Evolutionary conservation across 805 yeast genomes (phyloP).

Genomic region (Candida patagonica): DNA sequence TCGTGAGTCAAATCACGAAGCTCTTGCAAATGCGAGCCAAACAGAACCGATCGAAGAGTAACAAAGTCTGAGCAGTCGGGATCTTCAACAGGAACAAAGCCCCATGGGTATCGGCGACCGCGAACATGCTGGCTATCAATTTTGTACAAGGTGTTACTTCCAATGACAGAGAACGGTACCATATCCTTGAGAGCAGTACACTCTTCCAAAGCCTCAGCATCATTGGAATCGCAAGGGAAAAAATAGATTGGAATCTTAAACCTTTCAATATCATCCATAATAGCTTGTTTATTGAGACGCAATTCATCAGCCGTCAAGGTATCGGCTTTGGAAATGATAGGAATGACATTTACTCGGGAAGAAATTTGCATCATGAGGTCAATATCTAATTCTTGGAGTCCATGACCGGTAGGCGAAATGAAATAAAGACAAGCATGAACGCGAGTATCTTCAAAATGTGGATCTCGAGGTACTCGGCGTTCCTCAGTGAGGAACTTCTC

Average conservation of each 20-base stretch:
- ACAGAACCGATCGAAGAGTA: constrained; percentile 54
- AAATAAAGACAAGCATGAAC: constrained; percentile 79
- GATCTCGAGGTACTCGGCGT: constrained; percentile 77
- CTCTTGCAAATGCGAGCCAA: constrained; percentile 58
- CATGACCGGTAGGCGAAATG: constrained; percentile 45
- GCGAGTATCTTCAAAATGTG: constrained; percentile 63
- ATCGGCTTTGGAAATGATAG: constrained; percentile 77
- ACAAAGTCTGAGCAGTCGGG: constrained; percentile 29
- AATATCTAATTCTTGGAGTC: constrained; percentile 59
- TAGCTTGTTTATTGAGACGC: constrained; percentile 41
- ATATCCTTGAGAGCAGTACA: constrained; percentile 33
- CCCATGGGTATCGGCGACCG: constrained; percentile 61
- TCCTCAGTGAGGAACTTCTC: constrained; percentile 71
- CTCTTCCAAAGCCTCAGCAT: constrained; percentile 29
- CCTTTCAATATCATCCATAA: constrained; percentile 47
- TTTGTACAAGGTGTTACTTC: constrained; percentile 36
- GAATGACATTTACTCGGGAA: constrained; percentile 70
- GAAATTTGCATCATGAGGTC: constrained; percentile 61
- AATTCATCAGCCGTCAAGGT: constrained; percentile 62
- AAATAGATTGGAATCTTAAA: constrained; percentile 60
- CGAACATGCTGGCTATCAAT: constrained; percentile 33
- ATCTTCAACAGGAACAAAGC: constrained; percentile 40
- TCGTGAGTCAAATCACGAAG: constrained; percentile 70
- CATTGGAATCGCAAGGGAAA: constrained; percentile 60
- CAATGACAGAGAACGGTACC: constrained; percentile 54